Percentiles rank a stretch among this genome's conserved stretches.
phyloP scores from a whole-genome alignment of 164 flowering plant species.

The Nymphaea thermarum region DNA sequence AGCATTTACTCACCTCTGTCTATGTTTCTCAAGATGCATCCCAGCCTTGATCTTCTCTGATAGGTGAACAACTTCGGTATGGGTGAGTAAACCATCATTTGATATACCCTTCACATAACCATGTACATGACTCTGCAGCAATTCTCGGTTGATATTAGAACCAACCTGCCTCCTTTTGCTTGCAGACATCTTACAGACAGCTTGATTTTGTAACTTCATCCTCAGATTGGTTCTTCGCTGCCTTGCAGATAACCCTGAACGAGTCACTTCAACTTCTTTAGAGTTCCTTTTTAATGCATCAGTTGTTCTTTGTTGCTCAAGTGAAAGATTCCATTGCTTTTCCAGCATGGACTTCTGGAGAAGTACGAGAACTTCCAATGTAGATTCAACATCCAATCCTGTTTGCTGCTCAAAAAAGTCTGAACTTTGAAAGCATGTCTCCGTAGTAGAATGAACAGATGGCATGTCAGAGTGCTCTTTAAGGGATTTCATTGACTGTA shows the following conservation, averaged over 20 bases:
- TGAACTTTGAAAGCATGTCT: conserved; percentile 18
- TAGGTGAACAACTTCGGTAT: conserved; percentile 62
- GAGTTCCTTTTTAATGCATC: conserved; percentile 11
- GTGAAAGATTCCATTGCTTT: conserved; percentile 77
- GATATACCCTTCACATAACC: conserved; percentile 69
- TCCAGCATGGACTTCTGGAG: conserved; percentile 90
- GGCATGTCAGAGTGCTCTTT: conserved; percentile 37
- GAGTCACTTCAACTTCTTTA: conserved; percentile 30
- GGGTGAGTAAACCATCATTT: conserved; percentile 62
- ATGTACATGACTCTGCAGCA: conserved; percentile 40
- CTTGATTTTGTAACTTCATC: conserved; percentile 20
- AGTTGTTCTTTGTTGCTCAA: conserved; percentile 19
- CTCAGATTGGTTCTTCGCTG: conserved; percentile 42
- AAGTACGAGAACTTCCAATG: conserved; percentile 70
- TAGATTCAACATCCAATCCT: conserved; percentile 22
- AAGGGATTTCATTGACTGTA: conserved; percentile 46
- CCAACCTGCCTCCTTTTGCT: conserved; percentile 21
- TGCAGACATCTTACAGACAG: conserved; percentile 6
- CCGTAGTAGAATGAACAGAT: conserved; percentile 22
- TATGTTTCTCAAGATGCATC: conserved; percentile 60
- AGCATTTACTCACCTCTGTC: conserved; percentile 34
- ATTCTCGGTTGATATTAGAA: conserved; percentile 39
- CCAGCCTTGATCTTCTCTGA: conserved; percentile 67
- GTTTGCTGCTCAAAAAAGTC: conserved; percentile 27
- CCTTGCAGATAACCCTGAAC: conserved; percentile 83